Base-by-base conservation (phyloP, 2,329 filamentous ascomycete species). In the Xylariaceae sp. region DNA sequence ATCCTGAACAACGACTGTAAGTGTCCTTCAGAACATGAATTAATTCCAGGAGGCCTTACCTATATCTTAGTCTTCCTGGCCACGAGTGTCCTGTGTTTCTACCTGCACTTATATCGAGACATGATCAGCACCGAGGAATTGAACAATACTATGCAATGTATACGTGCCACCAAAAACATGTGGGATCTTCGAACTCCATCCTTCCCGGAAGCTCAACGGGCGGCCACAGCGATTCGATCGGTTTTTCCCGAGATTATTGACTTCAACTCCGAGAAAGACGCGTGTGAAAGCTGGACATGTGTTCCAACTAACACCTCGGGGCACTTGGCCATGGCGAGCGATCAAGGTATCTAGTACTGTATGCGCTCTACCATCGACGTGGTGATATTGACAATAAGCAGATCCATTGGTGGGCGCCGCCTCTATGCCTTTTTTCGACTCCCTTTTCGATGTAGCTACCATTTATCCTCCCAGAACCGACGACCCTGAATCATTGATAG, bases 61-160 rank as follows among this genome's bases (percentile, higher is more conserved):
- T n/a, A n/a, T n/a, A n/a, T n/a, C n/a, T n/a, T n/a, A n/a, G 12
- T 49, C 22, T 40, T 53, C 3, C 22, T 53, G 5, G 50, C 50
- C 22, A 45, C 44, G 12, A 53, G 45, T 14, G 48, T 53, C 17
- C 16, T 53, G 19, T 51, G 50, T 21, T 53, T 53, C 34, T 46
- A 51, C n/a, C 20, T 53, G 5, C 46, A 45, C 12, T 41, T 45
- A 25, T 46, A 53, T 33, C 33, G 45, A 19, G 48, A 53, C 23
- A 53, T 33, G 19, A 43, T 51, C 5, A 40, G 43, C 29, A n/a
- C 19, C 10, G 29, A 22, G 12, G 50, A 51, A 23, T 37, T 51
- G 21, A 17, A 14, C 23, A 43, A 51, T 34, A 44, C 51, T n/a
- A 46, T 48, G 36, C 37, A 47, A 25, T 48, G 48, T 6, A 22